Evolutionary conservation across 768 basidiomycete species (phyloP).

Genomic region (Rhodocollybia butyracea): DNA sequence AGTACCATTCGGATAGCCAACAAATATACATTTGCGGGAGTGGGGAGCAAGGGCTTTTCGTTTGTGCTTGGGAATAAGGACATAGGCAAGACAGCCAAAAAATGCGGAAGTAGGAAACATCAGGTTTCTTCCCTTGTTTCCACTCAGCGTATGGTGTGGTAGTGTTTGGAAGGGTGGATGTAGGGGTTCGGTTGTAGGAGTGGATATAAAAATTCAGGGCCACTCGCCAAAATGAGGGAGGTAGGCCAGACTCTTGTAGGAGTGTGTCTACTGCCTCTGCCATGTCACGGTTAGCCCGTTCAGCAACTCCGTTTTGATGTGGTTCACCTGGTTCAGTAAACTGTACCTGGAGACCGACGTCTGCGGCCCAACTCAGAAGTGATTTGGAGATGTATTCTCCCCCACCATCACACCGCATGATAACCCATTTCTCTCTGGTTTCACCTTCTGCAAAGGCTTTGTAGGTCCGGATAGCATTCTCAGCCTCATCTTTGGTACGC

Average conservation of each 20-base stretch:
- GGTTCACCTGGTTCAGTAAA: slow-evolving; percentile 15
- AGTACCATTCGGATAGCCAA: slow-evolving; percentile 18
- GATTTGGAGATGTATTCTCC: no score
- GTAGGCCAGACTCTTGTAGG: slow-evolving; percentile 12
- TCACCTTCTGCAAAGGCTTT: no score
- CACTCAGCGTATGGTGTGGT: slow-evolving; percentile 24
- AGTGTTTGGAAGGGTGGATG: slow-evolving; percentile 13
- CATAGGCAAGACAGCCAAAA: slow-evolving; percentile 24
- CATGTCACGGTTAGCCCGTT: slow-evolving; percentile 28
- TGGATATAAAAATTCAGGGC: slow-evolving; percentile 12
- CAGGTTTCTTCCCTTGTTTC: slow-evolving; percentile 18
- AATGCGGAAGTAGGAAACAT: slow-evolving; percentile 15
- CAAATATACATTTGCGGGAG: slow-evolving; percentile 16
- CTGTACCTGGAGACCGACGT: slow-evolving; percentile 1
- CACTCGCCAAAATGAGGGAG: background rate
- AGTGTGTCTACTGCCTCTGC: slow-evolving; percentile 19
- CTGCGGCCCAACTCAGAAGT: background rate
- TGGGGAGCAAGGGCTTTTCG: slow-evolving; percentile 16
- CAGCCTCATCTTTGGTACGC: no score
- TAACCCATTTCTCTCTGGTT: no score
- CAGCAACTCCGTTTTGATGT: slow-evolving; percentile 34
- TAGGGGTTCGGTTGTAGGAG: slow-evolving; percentile 18
- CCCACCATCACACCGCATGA: no score
- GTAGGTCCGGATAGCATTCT: no score
- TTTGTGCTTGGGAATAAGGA: slow-evolving; percentile 22